Conservation (phyloP, 176 grass and related monocot genomes). For the Echinochloa phyllopogon region DNA sequence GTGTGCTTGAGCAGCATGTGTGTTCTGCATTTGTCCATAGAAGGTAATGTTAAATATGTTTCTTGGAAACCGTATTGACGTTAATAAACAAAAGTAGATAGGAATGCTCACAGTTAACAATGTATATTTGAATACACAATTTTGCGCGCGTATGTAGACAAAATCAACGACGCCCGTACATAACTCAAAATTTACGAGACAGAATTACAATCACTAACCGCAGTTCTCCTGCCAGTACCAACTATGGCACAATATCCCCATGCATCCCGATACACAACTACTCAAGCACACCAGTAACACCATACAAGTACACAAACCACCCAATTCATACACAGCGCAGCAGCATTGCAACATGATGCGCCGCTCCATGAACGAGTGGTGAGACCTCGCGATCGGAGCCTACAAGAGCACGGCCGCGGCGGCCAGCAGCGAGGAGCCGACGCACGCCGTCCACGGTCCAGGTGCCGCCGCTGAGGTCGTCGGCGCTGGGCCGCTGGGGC, state of each 20-base stretch:
- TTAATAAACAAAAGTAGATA: no score
- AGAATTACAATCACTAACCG: not conserved
- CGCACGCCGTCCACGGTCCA: slow-evolving; percentile 30
- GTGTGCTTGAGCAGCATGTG: no score
- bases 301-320: no score
- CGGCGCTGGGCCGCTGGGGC: no score
- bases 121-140: not conserved
- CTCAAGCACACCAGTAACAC: no score
- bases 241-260: not conserved
- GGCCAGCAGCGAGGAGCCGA: slow-evolving; percentile 27
- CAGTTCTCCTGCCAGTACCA: not conserved
- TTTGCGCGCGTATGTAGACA: not conserved
- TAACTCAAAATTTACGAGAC: not conserved
- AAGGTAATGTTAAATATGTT: no score
- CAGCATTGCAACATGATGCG: no score
- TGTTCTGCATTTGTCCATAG: no score
- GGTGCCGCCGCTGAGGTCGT: slow-evolving; percentile 31
- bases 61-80: no score
- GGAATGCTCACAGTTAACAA: not conserved
- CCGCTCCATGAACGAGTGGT: no score
- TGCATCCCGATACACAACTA: no score
- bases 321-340: no score
- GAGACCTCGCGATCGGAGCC: not conserved
- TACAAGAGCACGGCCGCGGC: slow-evolving; percentile 29
- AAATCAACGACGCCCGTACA: not conserved